Conservation (phyloP, 2,329 filamentous ascomycete genomes). For the Trichoderma atrobrunneum region DNA sequence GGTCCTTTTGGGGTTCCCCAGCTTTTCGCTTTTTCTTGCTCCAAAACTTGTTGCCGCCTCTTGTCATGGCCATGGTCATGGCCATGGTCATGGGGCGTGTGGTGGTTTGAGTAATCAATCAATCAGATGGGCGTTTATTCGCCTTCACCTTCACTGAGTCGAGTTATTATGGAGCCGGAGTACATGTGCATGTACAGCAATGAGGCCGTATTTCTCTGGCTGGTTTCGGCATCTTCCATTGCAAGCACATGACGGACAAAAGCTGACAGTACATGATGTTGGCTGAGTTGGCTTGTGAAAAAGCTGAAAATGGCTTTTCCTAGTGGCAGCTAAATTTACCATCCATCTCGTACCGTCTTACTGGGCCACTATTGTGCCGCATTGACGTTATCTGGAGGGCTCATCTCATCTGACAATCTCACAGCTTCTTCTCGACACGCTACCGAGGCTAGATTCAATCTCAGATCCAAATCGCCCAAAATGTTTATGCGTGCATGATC, state of each 20-base stretch:
- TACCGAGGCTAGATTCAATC: neutral
- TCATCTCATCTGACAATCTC: neutral
- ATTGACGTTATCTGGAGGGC: neutral
- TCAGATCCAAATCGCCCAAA: neutral
- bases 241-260: neutral
- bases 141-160: neutral
- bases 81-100: neutral
- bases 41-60: neutral
- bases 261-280: neutral
- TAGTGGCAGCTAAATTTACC: neutral
- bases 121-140: neutral
- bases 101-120: neutral
- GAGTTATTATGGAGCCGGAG: neutral
- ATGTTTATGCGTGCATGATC: neutral
- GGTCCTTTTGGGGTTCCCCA: slow-evolving; percentile 7
- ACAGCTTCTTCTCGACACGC: neutral
- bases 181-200: neutral
- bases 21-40: neutral
- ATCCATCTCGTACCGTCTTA: neutral
- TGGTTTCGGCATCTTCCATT: neutral
- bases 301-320: neutral
- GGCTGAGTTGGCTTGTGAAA: neutral
- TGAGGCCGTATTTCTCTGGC: neutral
- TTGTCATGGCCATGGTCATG: neutral
- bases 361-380: neutral